Evolutionary conservation across 805 yeast genomes (phyloP).

Genomic region (Naumovozyma dairenensis): DNA sequence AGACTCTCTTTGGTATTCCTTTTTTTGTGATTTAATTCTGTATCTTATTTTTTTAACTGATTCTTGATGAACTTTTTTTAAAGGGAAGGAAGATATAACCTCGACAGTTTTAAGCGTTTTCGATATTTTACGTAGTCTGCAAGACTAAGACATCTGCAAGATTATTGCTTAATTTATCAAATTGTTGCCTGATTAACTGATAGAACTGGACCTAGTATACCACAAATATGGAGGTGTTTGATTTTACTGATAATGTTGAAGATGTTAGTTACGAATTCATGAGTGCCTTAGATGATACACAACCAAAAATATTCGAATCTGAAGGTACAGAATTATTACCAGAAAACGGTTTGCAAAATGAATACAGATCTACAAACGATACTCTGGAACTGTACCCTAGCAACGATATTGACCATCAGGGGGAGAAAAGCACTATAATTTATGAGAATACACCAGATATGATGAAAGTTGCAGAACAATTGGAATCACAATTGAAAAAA

Average conservation of each 20-base stretch:
- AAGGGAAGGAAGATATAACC: too few relatives aligned
- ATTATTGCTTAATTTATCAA: too few relatives aligned
- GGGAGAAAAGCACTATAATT: not conserved
- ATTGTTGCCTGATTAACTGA: too few relatives aligned
- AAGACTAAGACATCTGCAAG: too few relatives aligned
- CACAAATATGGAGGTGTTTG: conserved; percentile 9
- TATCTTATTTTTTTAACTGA: too few relatives aligned
- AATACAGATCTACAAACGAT: not conserved
- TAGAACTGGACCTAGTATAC: too few relatives aligned
- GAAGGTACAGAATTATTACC: too few relatives aligned
- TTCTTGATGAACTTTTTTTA: too few relatives aligned
- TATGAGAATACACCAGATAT: not conserved
- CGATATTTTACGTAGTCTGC: too few relatives aligned
- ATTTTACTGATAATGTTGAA: conserved; percentile 2
- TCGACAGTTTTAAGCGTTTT: too few relatives aligned
- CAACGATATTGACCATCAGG: not conserved
- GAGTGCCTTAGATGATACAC: conserved; percentile 1
- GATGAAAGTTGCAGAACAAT: not conserved
- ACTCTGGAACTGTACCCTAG: not conserved
- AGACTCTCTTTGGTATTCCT: too few relatives aligned
- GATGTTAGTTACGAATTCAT: conserved; percentile 1
- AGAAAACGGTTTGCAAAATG: not conserved
- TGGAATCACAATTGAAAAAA: not conserved
- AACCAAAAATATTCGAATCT: conserved; percentile 4
- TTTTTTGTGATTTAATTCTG: too few relatives aligned